Evolutionary conservation across 75 land plant genomes (phyloP).

Genomic region (Azolla pinnata): DNA sequence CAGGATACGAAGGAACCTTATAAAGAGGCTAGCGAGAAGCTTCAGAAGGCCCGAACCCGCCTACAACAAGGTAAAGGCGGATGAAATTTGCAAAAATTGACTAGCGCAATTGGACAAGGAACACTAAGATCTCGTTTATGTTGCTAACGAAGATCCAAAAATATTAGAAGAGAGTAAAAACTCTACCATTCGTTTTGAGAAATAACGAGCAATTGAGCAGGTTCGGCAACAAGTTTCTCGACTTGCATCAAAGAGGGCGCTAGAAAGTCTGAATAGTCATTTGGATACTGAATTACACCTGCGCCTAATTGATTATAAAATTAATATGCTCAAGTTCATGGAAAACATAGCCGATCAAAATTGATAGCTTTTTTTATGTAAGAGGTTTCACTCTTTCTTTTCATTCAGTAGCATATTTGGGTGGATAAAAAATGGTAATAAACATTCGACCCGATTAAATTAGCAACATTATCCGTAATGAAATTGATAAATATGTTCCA

Average conservation of each 20-base stretch:
- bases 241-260: not conserved
- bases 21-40: not conserved
- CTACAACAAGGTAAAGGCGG: not conserved
- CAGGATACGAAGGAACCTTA: not conserved
- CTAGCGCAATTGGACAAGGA: not conserved
- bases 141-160: not conserved
- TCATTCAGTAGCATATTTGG: no score
- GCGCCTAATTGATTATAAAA: not conserved
- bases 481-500: not conserved
- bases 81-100: not conserved
- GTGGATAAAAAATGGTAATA: slow-evolving; percentile 3
- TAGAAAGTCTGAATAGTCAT: not conserved
- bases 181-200: slow-evolving; percentile 1
- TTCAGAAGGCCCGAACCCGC: not conserved
- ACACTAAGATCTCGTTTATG: not conserved
- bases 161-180: slow-evolving; percentile 4
- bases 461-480: not conserved
- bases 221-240: slow-evolving; percentile 3
- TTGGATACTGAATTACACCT: not conserved
- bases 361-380: no score
- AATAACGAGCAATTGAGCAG: slow-evolving; percentile 1
- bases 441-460: not conserved
- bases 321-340: not conserved
- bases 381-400: not conserved
- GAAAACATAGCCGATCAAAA: not conserved